Evolutionary conservation across 108 stramenopile genomes (phyloP), one percentile per base, ranked within the genome.

Genomic region (Tribonema minus): DNA sequence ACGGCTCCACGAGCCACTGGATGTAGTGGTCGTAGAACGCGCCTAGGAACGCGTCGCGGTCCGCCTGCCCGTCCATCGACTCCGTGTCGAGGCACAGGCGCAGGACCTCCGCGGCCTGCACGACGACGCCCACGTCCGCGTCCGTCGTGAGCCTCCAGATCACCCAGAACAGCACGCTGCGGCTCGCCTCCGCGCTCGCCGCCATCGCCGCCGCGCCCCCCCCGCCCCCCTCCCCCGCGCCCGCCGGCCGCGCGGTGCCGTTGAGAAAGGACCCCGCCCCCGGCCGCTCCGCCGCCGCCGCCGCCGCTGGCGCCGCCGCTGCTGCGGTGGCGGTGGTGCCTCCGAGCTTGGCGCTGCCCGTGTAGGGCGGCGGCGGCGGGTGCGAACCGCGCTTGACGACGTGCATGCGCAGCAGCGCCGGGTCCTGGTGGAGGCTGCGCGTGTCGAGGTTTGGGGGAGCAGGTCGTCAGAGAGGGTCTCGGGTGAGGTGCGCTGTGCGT

Each of bases 11-110:
- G 64, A 85, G 85, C 85, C 85, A 85, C 33, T 40, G 46, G 26
- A 85, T 60, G 80, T 85, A 84, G 64, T 84, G 62, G 3, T 85
- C 85, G 79, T 85, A 85, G 39, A 85, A 85, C 0, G 73, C 9
- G 28, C 74, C 83, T 3, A 85, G 80, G 30, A 85, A 85, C 12
- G 40, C 37, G 35, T 85, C 85, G 15, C 80, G 36, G 23, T 85
- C 85, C 25, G 74, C 60, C 77, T 72, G 39, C 36, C 65, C 85
- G 58, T 85, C 85, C 85, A 84, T 84, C 34, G 83, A 81, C 80
- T 84, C 85, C 63, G 71, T 66, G 61, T 85, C 85, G 28, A 85
- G 64, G 23, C 59, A 39, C 72, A 85, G 70, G 25, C 72, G 71
- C 37, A 72, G 36, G 71, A 70, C 62, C 78, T 70, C 72, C 34